phyloP scores from a whole-genome alignment of 2,329 filamentous ascomycete genomes.

The Cercospora sp. region DNA sequence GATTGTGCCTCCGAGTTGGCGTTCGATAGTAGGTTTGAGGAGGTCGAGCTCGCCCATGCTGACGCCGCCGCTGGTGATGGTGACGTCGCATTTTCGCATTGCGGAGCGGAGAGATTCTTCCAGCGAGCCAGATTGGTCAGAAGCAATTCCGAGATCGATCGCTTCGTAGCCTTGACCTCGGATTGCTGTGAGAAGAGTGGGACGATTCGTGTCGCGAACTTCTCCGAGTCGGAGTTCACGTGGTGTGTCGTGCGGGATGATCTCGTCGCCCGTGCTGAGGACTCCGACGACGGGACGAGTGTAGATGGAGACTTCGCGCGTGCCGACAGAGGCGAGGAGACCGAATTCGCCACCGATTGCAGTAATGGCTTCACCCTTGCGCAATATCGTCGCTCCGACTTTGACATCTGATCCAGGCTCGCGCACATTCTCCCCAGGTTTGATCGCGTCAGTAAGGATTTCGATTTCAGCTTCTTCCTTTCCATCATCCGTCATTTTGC shows the following conservation, averaged over 20 bases:
- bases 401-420: slow-evolving; percentile 87
- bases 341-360: slow-evolving; percentile 88
- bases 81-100: slow-evolving; percentile 71
- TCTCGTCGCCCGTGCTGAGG: slow-evolving; percentile 91
- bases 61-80: slow-evolving; percentile 91
- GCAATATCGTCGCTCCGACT: slow-evolving; percentile 67
- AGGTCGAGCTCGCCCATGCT: slow-evolving; percentile 98
- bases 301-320: slow-evolving; percentile 69
- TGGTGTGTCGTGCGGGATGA: slow-evolving; percentile 68
- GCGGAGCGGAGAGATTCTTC: slow-evolving; percentile 76
- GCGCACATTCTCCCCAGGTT: slow-evolving; percentile 80
- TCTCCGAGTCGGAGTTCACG: slow-evolving; percentile 71
- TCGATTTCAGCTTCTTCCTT: slow-evolving; percentile 85
- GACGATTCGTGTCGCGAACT: slow-evolving; percentile 90
- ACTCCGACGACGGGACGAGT: slow-evolving; percentile 78
- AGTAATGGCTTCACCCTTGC: slow-evolving; percentile 78
- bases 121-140: slow-evolving; percentile 69
- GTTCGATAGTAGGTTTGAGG: slow-evolving; percentile 92
- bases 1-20: slow-evolving; percentile 83
- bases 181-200: slow-evolving; percentile 78
- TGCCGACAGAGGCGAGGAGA: slow-evolving; percentile 81
- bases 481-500: slow-evolving; percentile 72
- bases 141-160: slow-evolving; percentile 82
- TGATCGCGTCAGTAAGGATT: slow-evolving; percentile 75
- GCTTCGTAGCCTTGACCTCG: slow-evolving; percentile 72